Evolutionary conservation across 352 stramenopile genomes (phyloP), one percentile per base, ranked within the genome.

Genomic region (Phytophthora pluvialis): DNA sequence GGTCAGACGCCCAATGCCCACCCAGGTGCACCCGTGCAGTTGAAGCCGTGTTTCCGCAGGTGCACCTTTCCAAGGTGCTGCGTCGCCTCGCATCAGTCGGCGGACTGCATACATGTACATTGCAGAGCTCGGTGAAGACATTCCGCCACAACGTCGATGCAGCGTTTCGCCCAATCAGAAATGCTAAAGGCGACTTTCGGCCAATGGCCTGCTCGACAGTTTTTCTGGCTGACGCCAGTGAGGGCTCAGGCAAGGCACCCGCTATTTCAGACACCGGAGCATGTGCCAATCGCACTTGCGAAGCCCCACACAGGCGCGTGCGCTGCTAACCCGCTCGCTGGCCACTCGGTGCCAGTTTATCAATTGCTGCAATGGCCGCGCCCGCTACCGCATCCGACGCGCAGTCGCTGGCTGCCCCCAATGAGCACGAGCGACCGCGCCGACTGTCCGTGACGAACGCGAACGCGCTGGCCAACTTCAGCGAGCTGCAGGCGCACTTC

Each of bases 391-490:
- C 53, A 28, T 55, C 38, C n/a, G 40, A 53, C 16, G 40, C 49
- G 45, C 44, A 56, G 8, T n/a, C 48, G 29, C 28, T 53, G 16
- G 18, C 50, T 13, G 35, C 39, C 15, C 60, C 6, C 28, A 29
- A 40, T 18, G 45, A 33, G 16, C 43, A 46, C 54, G 58, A 72
- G 50, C 43, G 18, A 25, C 57, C 60, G 32, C 67, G 63, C 31
- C 72, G 79, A 47, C 79, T 95, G 32, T 92, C 84, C 32, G 71
- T 95, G 38, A 84, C 80, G 10, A 72, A 86, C 62, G 80, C 86
- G 9, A 95, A 95, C 51, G 86, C 86, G 46, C 67, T 95, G 45
- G 60, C 70, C 38, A 90, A 95, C 65, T 93, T 95, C 38, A 60
- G 72, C 40, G 56, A 74, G 45, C 70, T 95, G 47, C 69, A 83